These are phyloP conservation scores for Zancudomyces culisetae DNA, from an alignment of 371 early-diverging fungal species.

Conservation along the genomic window DNA sequence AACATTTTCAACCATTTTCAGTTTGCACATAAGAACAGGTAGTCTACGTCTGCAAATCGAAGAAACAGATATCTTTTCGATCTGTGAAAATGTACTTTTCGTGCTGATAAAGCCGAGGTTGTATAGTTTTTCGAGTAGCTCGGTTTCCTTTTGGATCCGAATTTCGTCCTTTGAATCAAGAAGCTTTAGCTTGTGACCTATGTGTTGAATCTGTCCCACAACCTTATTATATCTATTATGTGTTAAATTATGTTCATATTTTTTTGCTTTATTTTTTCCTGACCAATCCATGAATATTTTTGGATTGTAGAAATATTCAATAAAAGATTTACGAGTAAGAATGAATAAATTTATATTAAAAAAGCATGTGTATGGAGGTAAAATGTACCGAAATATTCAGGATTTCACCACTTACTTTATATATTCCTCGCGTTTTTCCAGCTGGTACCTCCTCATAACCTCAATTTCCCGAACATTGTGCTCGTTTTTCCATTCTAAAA, in stretches of 20 bases:
- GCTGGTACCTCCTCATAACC: slow-evolving; percentile 79
- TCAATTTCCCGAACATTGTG: slow-evolving; percentile 73
- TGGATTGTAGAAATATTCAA: too few relatives aligned
- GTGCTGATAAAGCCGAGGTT: slow-evolving; percentile 74
- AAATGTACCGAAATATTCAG: too few relatives aligned
- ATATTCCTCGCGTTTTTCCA: slow-evolving; percentile 92
- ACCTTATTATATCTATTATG: slow-evolving; percentile 69
- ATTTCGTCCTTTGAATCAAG: slow-evolving; percentile 81
- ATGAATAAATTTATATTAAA: too few relatives aligned
- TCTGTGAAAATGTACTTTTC: slow-evolving; percentile 68
- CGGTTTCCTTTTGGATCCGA: slow-evolving; percentile 54
- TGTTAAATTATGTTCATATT: background rate
- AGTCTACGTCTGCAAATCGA: slow-evolving; percentile 85
- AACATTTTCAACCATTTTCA: slow-evolving; percentile 93
- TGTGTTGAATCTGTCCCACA: slow-evolving; percentile 68
- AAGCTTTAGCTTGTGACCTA: slow-evolving; percentile 74
- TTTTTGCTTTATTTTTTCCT: too few relatives aligned
- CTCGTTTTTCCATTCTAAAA: slow-evolving; percentile 92
- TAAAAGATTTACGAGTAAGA: too few relatives aligned
- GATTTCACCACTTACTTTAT: background rate
- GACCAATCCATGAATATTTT: too few relatives aligned
- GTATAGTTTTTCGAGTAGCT: slow-evolving; percentile 79
- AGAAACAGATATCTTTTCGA: slow-evolving; percentile 78
- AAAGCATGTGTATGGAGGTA: too few relatives aligned
- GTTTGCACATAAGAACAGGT: slow-evolving; percentile 83